These are phyloP conservation scores for Ceratobasidium sp. DNA, from an alignment of 1,284 basidiomycete genomes.

Conservation along the genomic window DNA sequence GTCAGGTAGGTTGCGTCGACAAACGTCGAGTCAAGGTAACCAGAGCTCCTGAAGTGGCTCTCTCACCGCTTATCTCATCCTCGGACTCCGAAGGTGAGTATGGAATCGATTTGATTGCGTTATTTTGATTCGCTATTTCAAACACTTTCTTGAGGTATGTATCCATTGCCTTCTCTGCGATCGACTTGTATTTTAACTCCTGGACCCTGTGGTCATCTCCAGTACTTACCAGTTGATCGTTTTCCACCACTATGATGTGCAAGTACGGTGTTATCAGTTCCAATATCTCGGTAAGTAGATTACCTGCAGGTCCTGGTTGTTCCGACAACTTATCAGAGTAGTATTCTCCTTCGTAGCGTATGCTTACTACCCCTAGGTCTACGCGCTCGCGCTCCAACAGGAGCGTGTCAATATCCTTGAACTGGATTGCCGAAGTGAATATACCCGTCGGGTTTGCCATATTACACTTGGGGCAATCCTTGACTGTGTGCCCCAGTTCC, in stretches of 20 bases:
- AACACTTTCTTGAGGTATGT: neutral
- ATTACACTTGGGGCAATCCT: constrained; percentile 9
- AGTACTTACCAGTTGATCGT: neutral
- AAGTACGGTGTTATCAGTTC: neutral
- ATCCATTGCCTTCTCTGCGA: neutral
- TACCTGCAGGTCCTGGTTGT: neutral
- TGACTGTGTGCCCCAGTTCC: neutral
- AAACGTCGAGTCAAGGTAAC: no score
- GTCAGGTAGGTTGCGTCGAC: no score
- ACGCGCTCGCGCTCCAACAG: neutral
- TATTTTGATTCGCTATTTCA: constrained; percentile 14
- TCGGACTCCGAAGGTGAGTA: neutral
- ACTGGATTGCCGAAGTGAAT: no score
- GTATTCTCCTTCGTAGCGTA: no score
- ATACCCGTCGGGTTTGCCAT: neutral
- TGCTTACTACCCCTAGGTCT: neutral
- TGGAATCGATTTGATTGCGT: constrained; percentile 12
- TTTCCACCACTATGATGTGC: neutral
- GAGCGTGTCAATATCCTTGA: neutral
- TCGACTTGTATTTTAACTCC: neutral
- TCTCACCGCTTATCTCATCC: constrained; percentile 39
- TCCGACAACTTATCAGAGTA: constrained; percentile 1
- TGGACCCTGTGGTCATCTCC: neutral
- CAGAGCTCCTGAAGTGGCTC: no score
- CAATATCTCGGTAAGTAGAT: neutral